phyloP scores from a whole-genome alignment of 495 filamentous ascomycete species.

The Filosporella fistucella region DNA sequence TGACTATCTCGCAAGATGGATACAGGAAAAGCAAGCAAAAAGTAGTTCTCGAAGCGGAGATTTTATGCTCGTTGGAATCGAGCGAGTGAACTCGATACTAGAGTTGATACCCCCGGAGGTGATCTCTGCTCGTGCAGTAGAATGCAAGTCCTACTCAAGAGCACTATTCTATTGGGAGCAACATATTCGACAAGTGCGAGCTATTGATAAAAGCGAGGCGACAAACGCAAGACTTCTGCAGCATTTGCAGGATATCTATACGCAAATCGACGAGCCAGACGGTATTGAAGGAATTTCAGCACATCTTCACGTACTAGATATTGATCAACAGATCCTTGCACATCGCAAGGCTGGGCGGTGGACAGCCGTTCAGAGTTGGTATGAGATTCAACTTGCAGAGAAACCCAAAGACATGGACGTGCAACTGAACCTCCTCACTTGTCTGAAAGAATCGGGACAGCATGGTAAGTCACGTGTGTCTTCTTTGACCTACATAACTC shows the following conservation, averaged over 20 bases:
- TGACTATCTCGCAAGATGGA: slow-evolving; percentile 87
- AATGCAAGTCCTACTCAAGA: slow-evolving; percentile 87
- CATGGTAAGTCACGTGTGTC: slow-evolving; percentile 42
- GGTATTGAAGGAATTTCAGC: slow-evolving; percentile 92
- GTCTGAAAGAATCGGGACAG: slow-evolving; percentile 88
- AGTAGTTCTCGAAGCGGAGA: slow-evolving; percentile 9
- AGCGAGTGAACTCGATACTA: slow-evolving; percentile 58
- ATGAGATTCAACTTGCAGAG: slow-evolving; percentile 79
- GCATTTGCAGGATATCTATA: slow-evolving; percentile 86
- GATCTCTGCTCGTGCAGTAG: slow-evolving; percentile 78
- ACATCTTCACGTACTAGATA: slow-evolving; percentile 71
- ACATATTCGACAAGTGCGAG: slow-evolving; percentile 62
- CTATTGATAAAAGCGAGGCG: slow-evolving; percentile 31
- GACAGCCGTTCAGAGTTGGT: slow-evolving; percentile 98
- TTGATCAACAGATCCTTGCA: slow-evolving; percentile 88
- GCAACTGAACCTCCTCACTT: slow-evolving; percentile 80
- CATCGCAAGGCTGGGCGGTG: slow-evolving; percentile 92
- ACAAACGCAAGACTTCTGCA: slow-evolving; percentile 59
- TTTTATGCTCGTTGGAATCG: slow-evolving; percentile 17
- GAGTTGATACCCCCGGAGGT: slow-evolving; percentile 75
- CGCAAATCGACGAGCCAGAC: slow-evolving; percentile 95
- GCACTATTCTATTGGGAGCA: slow-evolving; percentile 94
- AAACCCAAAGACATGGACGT: slow-evolving; percentile 70
- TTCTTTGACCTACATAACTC: slow-evolving; percentile 21
- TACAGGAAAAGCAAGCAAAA: slow-evolving; percentile 68